A percentile compares a stretch with the other conserved stretches of the same genome.
Evolutionary conservation across 352 stramenopile species (phyloP).

Genomic region (Pythium phragmitis): DNA sequence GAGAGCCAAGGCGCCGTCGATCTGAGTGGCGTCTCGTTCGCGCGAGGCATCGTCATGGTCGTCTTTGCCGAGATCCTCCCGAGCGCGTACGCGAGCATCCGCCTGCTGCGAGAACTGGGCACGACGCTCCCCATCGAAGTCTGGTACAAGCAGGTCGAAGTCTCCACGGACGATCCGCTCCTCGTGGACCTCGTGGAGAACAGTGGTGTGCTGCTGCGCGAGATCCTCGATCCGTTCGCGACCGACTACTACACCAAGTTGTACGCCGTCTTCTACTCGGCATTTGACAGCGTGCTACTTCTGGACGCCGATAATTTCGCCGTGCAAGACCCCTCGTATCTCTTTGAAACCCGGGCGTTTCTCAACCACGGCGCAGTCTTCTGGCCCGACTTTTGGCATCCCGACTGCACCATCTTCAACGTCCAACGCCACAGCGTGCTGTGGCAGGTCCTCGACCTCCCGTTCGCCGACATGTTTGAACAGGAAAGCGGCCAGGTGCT

Average conservation of each 20-base stretch:
- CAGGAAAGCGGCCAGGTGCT: constrained; percentile 79
- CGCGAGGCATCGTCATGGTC: constrained; percentile 34
- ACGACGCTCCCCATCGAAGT: constrained; percentile 64
- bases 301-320: constrained; percentile 81
- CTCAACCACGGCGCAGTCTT: constrained; percentile 53
- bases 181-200: constrained; percentile 36
- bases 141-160: constrained; percentile 60
- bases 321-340: constrained; percentile 55
- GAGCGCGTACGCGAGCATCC: constrained; percentile 57
- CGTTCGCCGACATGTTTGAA: constrained; percentile 70
- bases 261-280: constrained; percentile 70
- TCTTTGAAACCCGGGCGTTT: constrained; percentile 61
- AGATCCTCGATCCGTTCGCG: constrained; percentile 35
- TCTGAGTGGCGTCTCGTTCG: constrained; percentile 23
- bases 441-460: constrained; percentile 61
- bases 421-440: constrained; percentile 61
- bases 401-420: constrained; percentile 72
- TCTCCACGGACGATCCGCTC: constrained; percentile 39
- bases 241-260: constrained; percentile 71
- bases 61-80: neutral
- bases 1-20: constrained; percentile 23
- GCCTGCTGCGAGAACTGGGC: constrained; percentile 37
- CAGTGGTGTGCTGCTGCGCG: constrained; percentile 32
- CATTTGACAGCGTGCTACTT: constrained; percentile 72
- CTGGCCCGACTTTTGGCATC: constrained; percentile 79